phyloP scores from a whole-genome alignment of 306 rosid species.

The Spatholobus suberectus region DNA sequence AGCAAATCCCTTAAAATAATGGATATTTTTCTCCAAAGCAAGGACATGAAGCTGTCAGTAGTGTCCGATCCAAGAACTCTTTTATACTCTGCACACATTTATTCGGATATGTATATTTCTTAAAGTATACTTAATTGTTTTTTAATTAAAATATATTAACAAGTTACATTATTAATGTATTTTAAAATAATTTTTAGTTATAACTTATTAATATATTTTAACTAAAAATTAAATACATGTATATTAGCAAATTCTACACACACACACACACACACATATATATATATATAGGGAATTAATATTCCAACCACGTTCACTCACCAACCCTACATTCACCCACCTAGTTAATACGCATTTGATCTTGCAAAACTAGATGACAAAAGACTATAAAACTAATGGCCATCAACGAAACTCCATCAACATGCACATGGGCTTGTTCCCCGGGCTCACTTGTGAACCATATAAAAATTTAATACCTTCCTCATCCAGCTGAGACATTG shows the following conservation, averaged over 20 bases:
- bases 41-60: constrained; percentile 63
- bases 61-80: constrained; percentile 70
- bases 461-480: constrained; percentile 43
- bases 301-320: constrained; percentile 53
- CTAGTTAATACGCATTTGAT: constrained; percentile 50
- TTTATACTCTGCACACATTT: constrained; percentile 27
- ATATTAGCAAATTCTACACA: too few relatives aligned
- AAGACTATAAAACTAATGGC: constrained; percentile 56
- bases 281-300: constrained; percentile 35
- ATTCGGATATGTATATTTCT: constrained; percentile 20
- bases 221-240: too few relatives aligned
- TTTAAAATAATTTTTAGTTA: too few relatives aligned
- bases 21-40: constrained; percentile 50
- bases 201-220: too few relatives aligned
- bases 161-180: too few relatives aligned
- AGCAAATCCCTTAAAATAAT: constrained; percentile 54
- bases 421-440: constrained; percentile 95
- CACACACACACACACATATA: too few relatives aligned
- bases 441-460: constrained; percentile 51
- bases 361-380: constrained; percentile 48
- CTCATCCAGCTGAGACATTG: constrained; percentile 50
- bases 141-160: too few relatives aligned
- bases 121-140: too few relatives aligned
- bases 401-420: constrained; percentile 62
- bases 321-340: constrained; percentile 49